Conservation (phyloP, 495 filamentous ascomycete genomes). For the Friedmanniomyces endolithicus region DNA sequence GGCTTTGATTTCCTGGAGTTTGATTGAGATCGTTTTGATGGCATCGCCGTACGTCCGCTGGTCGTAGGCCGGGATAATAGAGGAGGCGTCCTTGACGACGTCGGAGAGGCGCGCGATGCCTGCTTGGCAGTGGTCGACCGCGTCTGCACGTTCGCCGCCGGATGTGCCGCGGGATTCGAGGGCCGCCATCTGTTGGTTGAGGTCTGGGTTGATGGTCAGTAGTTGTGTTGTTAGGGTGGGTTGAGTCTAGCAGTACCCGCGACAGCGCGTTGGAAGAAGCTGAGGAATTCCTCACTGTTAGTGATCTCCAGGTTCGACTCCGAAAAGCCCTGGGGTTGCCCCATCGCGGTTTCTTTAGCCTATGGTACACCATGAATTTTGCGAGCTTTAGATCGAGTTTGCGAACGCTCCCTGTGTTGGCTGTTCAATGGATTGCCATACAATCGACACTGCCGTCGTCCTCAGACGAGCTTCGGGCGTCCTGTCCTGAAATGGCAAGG, state of each 20-base stretch:
- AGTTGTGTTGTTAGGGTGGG: not conserved
- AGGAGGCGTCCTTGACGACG: slow-evolving; percentile 55
- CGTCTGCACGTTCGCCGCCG: slow-evolving; percentile 47
- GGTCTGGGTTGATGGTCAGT: slow-evolving; percentile 30
- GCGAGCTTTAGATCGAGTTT: too few species aligned
- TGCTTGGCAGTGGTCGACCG: slow-evolving; percentile 54
- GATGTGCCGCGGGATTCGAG: slow-evolving; percentile 40
- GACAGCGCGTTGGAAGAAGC: slow-evolving; percentile 62
- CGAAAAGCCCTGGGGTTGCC: not conserved
- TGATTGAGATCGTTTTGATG: slow-evolving; percentile 55
- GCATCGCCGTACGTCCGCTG: slow-evolving; percentile 63
- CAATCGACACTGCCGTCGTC: too few species aligned
- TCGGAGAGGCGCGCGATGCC: slow-evolving; percentile 54
- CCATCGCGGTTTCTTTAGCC: not conserved
- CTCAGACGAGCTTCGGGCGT: too few species aligned
- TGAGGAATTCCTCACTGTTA: slow-evolving; percentile 61
- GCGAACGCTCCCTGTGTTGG: too few species aligned
- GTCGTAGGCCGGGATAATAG: slow-evolving; percentile 62
- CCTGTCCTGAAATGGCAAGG: too few species aligned
- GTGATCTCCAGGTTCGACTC: not conserved
- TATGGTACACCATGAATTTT: not conserved
- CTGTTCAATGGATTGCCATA: too few species aligned
- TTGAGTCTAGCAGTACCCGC: slow-evolving; percentile 45
- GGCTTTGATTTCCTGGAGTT: slow-evolving; percentile 46
- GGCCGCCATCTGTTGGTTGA: slow-evolving; percentile 50